Conservation (phyloP, 2,329 filamentous ascomycete species). For the Exophiala alcalophila region DNA sequence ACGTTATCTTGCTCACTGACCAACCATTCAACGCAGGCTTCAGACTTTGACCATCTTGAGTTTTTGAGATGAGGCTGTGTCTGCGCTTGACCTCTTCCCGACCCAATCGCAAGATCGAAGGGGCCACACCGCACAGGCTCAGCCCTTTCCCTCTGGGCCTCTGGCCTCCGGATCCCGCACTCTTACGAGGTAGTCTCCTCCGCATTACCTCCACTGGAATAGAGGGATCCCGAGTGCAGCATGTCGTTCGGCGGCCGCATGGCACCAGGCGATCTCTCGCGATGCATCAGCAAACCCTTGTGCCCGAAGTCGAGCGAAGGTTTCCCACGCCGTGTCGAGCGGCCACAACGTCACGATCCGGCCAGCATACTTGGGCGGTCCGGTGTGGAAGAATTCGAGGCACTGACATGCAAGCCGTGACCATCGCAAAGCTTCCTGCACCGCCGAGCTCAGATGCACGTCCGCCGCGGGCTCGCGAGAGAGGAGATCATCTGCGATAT, state of each 20-base stretch:
- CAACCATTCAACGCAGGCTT: too few relatives aligned
- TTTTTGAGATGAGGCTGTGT: too few relatives aligned
- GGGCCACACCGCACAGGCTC: too few relatives aligned
- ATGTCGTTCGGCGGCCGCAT: constrained; percentile 15
- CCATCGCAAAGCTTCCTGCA: constrained; percentile 22
- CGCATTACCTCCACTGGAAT: constrained; percentile 19
- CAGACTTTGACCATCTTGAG: too few relatives aligned
- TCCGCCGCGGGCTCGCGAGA: constrained; percentile 7
- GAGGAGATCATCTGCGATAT: constrained; percentile 12
- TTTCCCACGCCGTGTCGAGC: constrained; percentile 21
- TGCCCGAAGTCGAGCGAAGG: constrained; percentile 9
- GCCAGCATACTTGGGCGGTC: constrained; percentile 9
- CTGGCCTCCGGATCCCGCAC: too few relatives aligned
- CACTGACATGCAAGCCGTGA: constrained; percentile 21
- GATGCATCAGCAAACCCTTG: constrained; percentile 15
- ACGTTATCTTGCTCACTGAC: too few relatives aligned
- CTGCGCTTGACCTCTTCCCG: too few relatives aligned
- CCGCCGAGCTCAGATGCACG: constrained; percentile 10
- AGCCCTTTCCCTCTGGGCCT: too few relatives aligned
- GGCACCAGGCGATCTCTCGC: constrained; percentile 21
- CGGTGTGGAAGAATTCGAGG: constrained; percentile 24
- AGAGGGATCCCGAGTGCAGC: constrained; percentile 16
- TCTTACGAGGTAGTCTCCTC: too few relatives aligned
- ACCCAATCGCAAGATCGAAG: too few relatives aligned
- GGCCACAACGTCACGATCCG: constrained; percentile 22